Conservation (phyloP, 2,329 filamentous ascomycete species). For the Colletotrichum horii region DNA sequence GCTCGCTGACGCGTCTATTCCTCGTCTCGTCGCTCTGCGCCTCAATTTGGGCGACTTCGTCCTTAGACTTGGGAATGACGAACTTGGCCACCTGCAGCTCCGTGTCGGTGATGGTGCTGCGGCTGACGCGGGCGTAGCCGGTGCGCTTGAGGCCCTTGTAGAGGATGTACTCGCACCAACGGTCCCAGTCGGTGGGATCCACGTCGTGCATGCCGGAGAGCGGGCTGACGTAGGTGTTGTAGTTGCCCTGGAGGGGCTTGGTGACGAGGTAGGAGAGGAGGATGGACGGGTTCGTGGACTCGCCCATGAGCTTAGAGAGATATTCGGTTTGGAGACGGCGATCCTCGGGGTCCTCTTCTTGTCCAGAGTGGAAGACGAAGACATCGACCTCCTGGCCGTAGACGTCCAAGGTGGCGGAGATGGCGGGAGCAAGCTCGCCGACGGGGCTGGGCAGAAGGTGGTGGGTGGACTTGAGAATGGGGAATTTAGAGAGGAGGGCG, state of each 20-base stretch:
- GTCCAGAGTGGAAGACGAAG: conserved; percentile 97
- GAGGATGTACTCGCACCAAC: conserved; percentile 99
- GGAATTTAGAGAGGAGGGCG: conserved; percentile 94
- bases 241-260: conserved; percentile 89
- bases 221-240: conserved; percentile 92
- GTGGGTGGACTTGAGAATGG: conserved; percentile 95
- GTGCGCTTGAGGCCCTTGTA: conserved; percentile 87
- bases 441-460: conserved; percentile 93
- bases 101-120: conserved; percentile 94
- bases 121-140: conserved; percentile 87
- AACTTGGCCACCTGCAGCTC: conserved; percentile 98
- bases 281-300: conserved; percentile 78
- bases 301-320: conserved; percentile 86
- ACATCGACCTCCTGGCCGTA: conserved; percentile 91
- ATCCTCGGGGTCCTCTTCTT: conserved; percentile 95
- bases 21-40: conserved; percentile 57
- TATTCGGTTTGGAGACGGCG: conserved; percentile 86
- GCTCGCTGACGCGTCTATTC: conserved; percentile 66
- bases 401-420: conserved; percentile 93
- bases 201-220: conserved; percentile 94
- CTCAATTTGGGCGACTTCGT: conserved; percentile 53
- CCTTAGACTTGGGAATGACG: conserved; percentile 74
- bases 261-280: conserved; percentile 93
- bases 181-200: conserved; percentile 89
- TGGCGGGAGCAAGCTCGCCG: conserved; percentile 92